Conservation (phyloP, 495 filamentous ascomycete genomes). For the Hypoxylon subgilvum region DNA sequence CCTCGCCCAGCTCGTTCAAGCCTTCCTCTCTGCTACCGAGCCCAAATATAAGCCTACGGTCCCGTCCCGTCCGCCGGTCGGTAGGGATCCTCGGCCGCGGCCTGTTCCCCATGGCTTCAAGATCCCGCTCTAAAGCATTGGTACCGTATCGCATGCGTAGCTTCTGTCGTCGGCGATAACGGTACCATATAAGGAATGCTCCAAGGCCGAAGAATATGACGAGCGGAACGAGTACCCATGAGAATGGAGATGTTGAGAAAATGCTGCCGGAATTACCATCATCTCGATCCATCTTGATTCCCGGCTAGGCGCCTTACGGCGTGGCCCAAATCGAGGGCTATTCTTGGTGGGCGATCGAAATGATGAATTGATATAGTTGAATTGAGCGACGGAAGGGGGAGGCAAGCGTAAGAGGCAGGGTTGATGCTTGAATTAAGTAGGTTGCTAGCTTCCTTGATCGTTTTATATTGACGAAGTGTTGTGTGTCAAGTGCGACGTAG, state of each 20-base stretch:
- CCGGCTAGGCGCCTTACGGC: not conserved
- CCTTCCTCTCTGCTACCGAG: constrained; percentile 51
- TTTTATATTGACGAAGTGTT: constrained; percentile 3
- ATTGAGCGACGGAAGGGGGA: not conserved
- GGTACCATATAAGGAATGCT: constrained; percentile 32
- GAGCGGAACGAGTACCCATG: constrained; percentile 39
- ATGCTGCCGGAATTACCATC: constrained; percentile 20
- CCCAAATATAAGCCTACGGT: constrained; percentile 19
- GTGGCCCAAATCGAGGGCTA: constrained; percentile 1
- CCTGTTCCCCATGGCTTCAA: constrained; percentile 30
- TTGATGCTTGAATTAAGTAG: too few species aligned
- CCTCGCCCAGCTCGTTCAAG: constrained; percentile 63
- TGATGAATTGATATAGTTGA: not conserved
- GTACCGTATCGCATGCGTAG: constrained; percentile 33
- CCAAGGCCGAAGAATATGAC: constrained; percentile 35
- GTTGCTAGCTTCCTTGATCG: not conserved
- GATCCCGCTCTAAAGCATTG: constrained; percentile 27
- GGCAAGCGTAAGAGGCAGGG: not conserved
- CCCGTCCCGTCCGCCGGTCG: constrained; percentile 21
- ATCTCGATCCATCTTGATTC: constrained; percentile 21
- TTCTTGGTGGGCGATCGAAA: constrained; percentile 2
- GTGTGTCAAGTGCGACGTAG: constrained; percentile 21
- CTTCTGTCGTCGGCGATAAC: constrained; percentile 28
- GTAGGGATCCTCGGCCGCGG: constrained; percentile 11
- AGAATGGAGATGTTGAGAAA: constrained; percentile 30